These are phyloP conservation scores for Floccularia luteovirens DNA, from an alignment of 768 basidiomycete species.

Conservation along the genomic window DNA sequence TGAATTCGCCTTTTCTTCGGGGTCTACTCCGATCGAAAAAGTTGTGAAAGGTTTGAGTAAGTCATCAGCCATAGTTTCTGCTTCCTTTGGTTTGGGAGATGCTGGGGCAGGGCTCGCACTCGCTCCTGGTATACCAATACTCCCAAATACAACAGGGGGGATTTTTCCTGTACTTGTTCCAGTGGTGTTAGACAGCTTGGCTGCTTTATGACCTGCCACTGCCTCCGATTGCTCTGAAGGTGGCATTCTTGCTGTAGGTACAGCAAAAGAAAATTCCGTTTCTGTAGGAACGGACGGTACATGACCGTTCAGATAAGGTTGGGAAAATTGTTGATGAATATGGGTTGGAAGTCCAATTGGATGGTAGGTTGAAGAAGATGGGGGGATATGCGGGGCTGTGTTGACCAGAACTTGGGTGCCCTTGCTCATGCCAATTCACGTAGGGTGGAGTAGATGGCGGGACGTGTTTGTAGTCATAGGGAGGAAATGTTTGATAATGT, in stretches of 20 bases:
- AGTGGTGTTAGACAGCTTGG: neutral
- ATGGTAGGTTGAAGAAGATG: conserved; percentile 9
- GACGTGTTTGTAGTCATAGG: neutral
- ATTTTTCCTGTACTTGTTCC: conserved; percentile 9
- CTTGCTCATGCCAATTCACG: conserved; percentile 25
- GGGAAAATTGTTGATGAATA: conserved; percentile 7
- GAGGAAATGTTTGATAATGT: conserved; percentile 1
- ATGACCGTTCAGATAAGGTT: neutral
- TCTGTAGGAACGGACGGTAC: neutral
- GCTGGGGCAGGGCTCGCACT: conserved; percentile 16
- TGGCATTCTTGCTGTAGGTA: neutral
- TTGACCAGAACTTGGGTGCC: conserved; percentile 15
- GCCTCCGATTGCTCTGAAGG: conserved; percentile 19
- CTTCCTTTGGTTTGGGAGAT: conserved; percentile 1
- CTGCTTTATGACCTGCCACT: conserved; percentile 22
- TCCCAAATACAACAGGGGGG: conserved; percentile 43
- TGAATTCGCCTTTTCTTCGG: conserved; percentile 9
- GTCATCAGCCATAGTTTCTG: conserved; percentile 6
- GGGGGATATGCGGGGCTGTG: conserved; percentile 16
- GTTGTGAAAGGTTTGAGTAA: conserved; percentile 22
- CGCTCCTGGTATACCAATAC: conserved; percentile 26
- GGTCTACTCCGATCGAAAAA: conserved; percentile 37
- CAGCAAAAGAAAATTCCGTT: no score
- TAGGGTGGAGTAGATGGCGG: conserved; percentile 20
- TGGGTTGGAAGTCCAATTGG: conserved; percentile 6